phyloP scores from a whole-genome alignment of 257 asterid genomes.

The Rehmannia glutinosa region DNA sequence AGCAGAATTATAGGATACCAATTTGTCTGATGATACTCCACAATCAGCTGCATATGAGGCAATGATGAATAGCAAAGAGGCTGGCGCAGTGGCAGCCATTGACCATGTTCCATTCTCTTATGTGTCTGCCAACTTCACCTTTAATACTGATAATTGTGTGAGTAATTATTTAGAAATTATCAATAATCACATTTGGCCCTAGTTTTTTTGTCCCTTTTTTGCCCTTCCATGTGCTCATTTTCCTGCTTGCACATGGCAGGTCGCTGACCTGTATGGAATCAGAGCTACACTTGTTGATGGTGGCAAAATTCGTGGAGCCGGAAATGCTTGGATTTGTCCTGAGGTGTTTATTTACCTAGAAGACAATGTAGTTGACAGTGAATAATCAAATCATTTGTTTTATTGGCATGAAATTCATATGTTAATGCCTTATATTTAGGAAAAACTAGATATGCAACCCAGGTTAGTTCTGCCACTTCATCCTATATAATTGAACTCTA shows the following conservation, averaged over 20 bases:
- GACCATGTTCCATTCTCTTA: slow-evolving; percentile 92
- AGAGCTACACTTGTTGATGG: slow-evolving; percentile 98
- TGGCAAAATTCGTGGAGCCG: slow-evolving; percentile 99
- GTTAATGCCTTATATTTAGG: not conserved
- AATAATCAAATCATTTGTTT: slow-evolving; percentile 4
- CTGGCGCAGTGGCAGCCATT: slow-evolving; percentile 98
- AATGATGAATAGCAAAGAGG: slow-evolving; percentile 79
- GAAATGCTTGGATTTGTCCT: slow-evolving; percentile 99
- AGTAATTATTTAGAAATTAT: slow-evolving; percentile 31
- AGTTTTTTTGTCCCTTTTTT: slow-evolving; percentile 2
- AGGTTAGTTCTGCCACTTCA: slow-evolving; percentile 4
- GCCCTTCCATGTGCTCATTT: slow-evolving; percentile 12
- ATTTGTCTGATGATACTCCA: slow-evolving; percentile 58
- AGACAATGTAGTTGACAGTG: slow-evolving; percentile 14
- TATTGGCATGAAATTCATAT: slow-evolving; percentile 1
- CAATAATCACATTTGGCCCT: not conserved
- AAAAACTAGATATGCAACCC: not conserved
- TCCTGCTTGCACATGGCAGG: slow-evolving; percentile 43
- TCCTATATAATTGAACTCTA: slow-evolving; percentile 5
- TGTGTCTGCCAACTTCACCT: slow-evolving; percentile 93
- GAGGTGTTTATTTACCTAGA: slow-evolving; percentile 63
- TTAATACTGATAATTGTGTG: slow-evolving; percentile 96
- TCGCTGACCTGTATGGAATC: slow-evolving; percentile 97
- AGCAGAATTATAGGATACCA: too few relatives aligned
- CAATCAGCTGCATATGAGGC: slow-evolving; percentile 85